Percentiles rank a stretch among this genome's conserved stretches.
phyloP scores from a whole-genome alignment of 2,329 filamentous ascomycete genomes.

The Fusarium sp. region DNA sequence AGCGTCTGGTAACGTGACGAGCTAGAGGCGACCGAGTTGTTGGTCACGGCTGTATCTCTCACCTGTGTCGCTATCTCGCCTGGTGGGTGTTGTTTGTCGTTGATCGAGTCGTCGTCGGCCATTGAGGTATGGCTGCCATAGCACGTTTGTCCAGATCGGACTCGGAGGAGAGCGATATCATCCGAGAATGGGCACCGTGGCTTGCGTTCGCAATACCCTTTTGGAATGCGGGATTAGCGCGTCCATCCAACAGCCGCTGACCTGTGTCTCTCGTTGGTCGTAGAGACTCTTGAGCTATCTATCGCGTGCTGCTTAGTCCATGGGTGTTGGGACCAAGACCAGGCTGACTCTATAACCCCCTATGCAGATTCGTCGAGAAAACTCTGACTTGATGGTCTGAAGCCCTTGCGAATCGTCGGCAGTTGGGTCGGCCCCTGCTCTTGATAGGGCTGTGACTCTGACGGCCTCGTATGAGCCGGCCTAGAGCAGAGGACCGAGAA shows the following conservation, averaged over 20 bases:
- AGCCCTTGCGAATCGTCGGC: conserved; percentile 15
- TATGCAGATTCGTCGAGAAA: conserved; percentile 1
- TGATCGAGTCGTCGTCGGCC: conserved; percentile 16
- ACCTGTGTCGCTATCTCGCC: conserved; percentile 4
- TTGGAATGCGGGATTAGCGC: conserved; percentile 46
- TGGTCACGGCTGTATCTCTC: conserved; percentile 24
- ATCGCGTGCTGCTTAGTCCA: conserved; percentile 12
- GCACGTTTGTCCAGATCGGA: conserved; percentile 37
- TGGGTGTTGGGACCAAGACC: conserved; percentile 10
- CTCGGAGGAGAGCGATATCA: conserved; percentile 25
- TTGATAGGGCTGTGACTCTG: conserved; percentile 33
- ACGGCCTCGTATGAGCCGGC: conserved; percentile 9
- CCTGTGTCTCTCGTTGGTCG: conserved; percentile 36
- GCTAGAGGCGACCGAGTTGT: conserved; percentile 25
- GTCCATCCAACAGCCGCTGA: conserved; percentile 35
- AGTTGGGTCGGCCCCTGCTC: conserved; percentile 1
- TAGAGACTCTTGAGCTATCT: conserved; percentile 17
- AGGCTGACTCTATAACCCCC: conserved; percentile 9
- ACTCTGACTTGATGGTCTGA: conserved; percentile 13
- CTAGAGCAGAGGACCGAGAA: conserved; percentile 2
- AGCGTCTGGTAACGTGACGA: conserved; percentile 48
- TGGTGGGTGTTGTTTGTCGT: conserved; percentile 4
- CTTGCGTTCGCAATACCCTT: conserved; percentile 36
- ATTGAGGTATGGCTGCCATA: conserved; percentile 31
- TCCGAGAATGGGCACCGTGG: conserved; percentile 39